These are phyloP conservation scores for Fusarium sp. DNA, from an alignment of 2,329 filamentous ascomycete species.

Conservation along the genomic window DNA sequence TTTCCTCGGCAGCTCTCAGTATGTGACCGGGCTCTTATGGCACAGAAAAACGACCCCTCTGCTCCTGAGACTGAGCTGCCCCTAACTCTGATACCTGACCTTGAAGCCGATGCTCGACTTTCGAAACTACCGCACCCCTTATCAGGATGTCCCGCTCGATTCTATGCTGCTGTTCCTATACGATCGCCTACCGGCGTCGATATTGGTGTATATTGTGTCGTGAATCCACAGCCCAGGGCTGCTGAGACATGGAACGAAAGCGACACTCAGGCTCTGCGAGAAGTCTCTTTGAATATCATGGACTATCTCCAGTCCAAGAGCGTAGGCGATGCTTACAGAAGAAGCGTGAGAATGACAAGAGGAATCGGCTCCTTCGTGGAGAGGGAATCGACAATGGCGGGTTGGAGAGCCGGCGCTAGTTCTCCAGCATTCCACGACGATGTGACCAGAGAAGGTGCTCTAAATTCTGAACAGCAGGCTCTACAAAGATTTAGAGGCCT, in stretches of 20 bases:
- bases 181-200: conserved; percentile 53
- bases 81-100: conserved; percentile 52
- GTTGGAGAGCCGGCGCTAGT: conserved; percentile 38
- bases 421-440: conserved; percentile 25
- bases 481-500: conserved; percentile 15
- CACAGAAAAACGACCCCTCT: not conserved
- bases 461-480: conserved; percentile 31
- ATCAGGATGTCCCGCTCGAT: conserved; percentile 42
- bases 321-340: conserved; percentile 45
- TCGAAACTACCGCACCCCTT: conserved; percentile 38
- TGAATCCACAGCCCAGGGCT: conserved; percentile 28
- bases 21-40: conserved; percentile 47
- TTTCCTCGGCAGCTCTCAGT: conserved; percentile 46
- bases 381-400: conserved; percentile 48
- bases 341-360: conserved; percentile 54
- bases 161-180: conserved; percentile 58
- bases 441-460: conserved; percentile 18
- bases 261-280: conserved; percentile 45
- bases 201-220: conserved; percentile 56
- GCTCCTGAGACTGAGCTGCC: conserved; percentile 40
- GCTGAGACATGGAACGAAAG: conserved; percentile 41
- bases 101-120: conserved; percentile 49
- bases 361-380: conserved; percentile 56
- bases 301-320: conserved; percentile 51
- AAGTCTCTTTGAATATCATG: conserved; percentile 52